Percentiles rank a stretch among this genome's conserved stretches.
Conservation (phyloP, 495 filamentous ascomycete genomes). For the Tuber borchii region DNA sequence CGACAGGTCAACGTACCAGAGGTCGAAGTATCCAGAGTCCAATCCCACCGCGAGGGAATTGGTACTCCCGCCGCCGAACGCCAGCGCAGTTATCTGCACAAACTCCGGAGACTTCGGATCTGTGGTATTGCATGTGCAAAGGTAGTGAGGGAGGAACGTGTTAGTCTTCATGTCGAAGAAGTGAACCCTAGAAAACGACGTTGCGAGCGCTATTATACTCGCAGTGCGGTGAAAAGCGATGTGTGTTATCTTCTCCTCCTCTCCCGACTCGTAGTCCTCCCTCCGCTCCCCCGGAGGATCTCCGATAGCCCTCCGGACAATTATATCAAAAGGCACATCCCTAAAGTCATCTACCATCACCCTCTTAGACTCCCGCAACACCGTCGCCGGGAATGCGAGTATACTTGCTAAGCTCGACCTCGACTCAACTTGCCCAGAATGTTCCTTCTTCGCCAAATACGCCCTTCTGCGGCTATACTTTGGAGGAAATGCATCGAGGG, state of each 20-base stretch:
- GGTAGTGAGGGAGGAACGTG: conserved; percentile 22
- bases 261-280: background rate
- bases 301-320: background rate
- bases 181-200: conserved; percentile 22
- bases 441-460: conserved; percentile 1
- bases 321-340: background rate
- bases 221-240: conserved; percentile 25
- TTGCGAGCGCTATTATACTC: conserved; percentile 19
- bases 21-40: conserved; percentile 23
- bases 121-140: conserved; percentile 8
- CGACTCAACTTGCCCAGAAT: background rate
- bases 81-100: conserved; percentile 10
- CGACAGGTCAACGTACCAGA: conserved; percentile 24
- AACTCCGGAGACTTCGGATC: background rate
- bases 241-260: conserved; percentile 25
- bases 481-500: background rate
- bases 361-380: background rate
- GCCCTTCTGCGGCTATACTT: background rate
- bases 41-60: conserved; percentile 25
- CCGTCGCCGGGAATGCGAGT: background rate
- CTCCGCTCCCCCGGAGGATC: no score
- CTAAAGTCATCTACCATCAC: background rate
- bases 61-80: conserved; percentile 3
- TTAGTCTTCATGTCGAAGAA: conserved; percentile 24
- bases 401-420: background rate